Base-by-base conservation (phyloP, 192 early-diverging fungal genomes). In the Dispira simplex region DNA sequence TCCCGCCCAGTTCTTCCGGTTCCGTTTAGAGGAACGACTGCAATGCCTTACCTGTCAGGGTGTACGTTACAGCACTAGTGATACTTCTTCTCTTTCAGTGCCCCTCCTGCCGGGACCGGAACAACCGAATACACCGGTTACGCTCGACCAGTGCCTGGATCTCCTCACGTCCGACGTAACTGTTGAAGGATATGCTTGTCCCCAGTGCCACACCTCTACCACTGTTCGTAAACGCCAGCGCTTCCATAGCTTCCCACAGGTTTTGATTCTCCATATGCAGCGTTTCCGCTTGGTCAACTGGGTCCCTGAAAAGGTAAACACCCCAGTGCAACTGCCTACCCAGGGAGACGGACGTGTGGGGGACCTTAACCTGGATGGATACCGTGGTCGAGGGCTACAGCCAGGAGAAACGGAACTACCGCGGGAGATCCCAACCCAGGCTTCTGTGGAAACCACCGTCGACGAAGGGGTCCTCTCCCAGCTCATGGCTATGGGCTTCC, bases 401-500 rank as follows among this genome's bases (percentile, higher is more conserved):
- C 72, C 78, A 0, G 76, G 71, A 23, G 94, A 97, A 67, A 83
- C 83, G 59, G 45, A 72, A 2, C 78, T 98, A 13, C 26, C 66
- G 27, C 58, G 60, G 39, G 49, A n/a, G 44, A 47, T 62, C 57
- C 47, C 65, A 39, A 55, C 48, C 6, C 13, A 20, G 1, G 1
- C 58, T 18, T 32, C 26, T 10, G 47, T 57, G 0, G 56, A 44
- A 12, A 58, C 46, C 16, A 51, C 55, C 18, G 75, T 92, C 43
- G 83, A 99, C 71, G 75, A 79, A 58, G 67, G 26, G 0, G 85
- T 77, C 16, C 65, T 99, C 48, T 77, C 79, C n/a, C 87, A 93
- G 70, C 78, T 99, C 27, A 71, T 89, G 70, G 72, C 77, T 28
- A 97, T 99, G 93, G 96, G 96, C 1, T 96, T 99, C 73, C 83